phyloP scores from a whole-genome alignment of 164 flowering plant genomes.

The Macadamia integrifolia region DNA sequence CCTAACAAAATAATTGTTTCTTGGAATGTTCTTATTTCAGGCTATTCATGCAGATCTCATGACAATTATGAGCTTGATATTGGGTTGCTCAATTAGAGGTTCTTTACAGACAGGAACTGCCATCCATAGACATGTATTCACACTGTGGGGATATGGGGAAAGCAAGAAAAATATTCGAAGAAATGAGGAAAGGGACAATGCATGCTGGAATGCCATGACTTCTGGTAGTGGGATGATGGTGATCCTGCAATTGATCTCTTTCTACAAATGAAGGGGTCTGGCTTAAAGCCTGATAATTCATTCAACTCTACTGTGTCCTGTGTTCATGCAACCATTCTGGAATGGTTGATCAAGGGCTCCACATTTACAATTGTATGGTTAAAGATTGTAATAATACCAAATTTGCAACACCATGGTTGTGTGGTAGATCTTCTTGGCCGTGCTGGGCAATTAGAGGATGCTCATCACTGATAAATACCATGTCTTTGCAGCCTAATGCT shows the following conservation, averaged over 20 bases:
- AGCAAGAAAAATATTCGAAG: constrained; percentile 27
- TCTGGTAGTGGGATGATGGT: constrained; percentile 35
- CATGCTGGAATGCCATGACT: constrained; percentile 50
- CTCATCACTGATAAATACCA: constrained; percentile 21
- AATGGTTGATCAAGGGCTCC: constrained; percentile 32
- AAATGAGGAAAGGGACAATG: constrained; percentile 30
- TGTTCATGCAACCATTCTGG: constrained; percentile 51
- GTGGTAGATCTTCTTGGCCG: constrained; percentile 42
- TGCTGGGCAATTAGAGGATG: constrained; percentile 36
- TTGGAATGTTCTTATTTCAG: constrained; percentile 35
- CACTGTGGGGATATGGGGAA: constrained; percentile 30
- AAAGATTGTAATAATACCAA: constrained; percentile 20
- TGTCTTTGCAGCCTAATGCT: constrained; percentile 29
- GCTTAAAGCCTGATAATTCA: constrained; percentile 25
- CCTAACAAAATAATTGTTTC: constrained; percentile 20
- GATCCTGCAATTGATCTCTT: constrained; percentile 33
- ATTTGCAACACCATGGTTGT: constrained; percentile 36
- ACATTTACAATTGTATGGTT: constrained; percentile 24
- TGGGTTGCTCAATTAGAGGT: constrained; percentile 16
- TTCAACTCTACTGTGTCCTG: constrained; percentile 33
- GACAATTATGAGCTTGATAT: constrained; percentile 28
- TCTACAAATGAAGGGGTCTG: constrained; percentile 24
- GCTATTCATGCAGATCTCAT: constrained; percentile 25
- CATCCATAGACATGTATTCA: constrained; percentile 42
- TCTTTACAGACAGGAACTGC: constrained; percentile 16